Conservation (phyloP, 192 early-diverging fungal genomes). For the Coemansia nantahalensis region DNA sequence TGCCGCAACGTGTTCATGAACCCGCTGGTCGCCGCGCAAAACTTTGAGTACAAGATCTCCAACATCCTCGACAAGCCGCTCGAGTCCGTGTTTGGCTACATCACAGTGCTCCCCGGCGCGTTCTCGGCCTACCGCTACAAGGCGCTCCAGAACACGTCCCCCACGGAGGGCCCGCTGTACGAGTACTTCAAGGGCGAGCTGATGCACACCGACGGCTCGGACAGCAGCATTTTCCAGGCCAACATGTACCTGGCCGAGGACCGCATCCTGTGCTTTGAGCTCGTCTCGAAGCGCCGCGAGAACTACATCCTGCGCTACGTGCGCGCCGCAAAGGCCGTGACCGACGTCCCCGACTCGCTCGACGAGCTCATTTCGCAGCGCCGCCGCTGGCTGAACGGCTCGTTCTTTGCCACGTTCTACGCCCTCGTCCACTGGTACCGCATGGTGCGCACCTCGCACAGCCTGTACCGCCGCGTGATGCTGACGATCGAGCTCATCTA, state of each 20-base stretch:
- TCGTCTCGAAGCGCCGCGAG: slow-evolving; percentile 78
- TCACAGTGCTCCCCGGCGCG: slow-evolving; percentile 92
- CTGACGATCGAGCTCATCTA: slow-evolving; percentile 80
- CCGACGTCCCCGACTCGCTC: slow-evolving; percentile 89
- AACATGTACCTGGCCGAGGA: slow-evolving; percentile 96
- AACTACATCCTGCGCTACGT: slow-evolving; percentile 87
- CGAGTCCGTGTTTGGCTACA: slow-evolving; percentile 93
- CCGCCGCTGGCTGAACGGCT: slow-evolving; percentile 95
- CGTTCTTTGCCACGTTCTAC: slow-evolving; percentile 91
- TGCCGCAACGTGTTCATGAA: slow-evolving; percentile 68
- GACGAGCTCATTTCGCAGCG: slow-evolving; percentile 96
- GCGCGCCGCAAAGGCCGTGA: slow-evolving; percentile 81
- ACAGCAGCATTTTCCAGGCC: slow-evolving; percentile 74
- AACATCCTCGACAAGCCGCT: slow-evolving; percentile 97
- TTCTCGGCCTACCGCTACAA: slow-evolving; percentile 94
- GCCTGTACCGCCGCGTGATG: slow-evolving; percentile 65
- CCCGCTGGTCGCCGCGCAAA: slow-evolving; percentile 91
- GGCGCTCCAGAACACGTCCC: slow-evolving; percentile 71
- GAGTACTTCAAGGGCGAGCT: slow-evolving; percentile 93
- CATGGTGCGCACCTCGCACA: slow-evolving; percentile 78
- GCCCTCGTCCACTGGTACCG: slow-evolving; percentile 73
- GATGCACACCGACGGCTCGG: slow-evolving; percentile 68
- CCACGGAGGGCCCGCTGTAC: slow-evolving; percentile 62
- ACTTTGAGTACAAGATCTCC: slow-evolving; percentile 99
- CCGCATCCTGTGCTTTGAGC: slow-evolving; percentile 94